phyloP scores from a whole-genome alignment of 2,329 filamentous ascomycete genomes.

The Alternaria sp. region DNA sequence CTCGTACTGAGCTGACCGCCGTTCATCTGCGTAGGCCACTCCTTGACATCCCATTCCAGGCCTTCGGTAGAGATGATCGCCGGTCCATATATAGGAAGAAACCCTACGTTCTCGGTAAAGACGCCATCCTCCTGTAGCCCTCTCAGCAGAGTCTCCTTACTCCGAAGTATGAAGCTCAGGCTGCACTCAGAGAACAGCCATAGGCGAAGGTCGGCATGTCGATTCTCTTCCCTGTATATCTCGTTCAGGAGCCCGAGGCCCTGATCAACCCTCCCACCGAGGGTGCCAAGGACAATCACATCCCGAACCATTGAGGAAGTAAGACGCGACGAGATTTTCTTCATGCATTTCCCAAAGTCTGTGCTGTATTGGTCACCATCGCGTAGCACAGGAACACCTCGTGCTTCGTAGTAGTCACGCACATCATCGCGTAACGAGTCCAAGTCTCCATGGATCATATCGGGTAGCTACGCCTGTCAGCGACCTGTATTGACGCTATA shows the following conservation, averaged over 20 bases:
- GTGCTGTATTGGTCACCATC: conserved; percentile 86
- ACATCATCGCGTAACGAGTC: conserved; percentile 76
- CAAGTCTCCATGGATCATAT: conserved; percentile 85
- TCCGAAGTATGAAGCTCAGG: conserved; percentile 79
- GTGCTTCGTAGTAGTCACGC: conserved; percentile 69
- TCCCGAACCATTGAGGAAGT: conserved; percentile 51
- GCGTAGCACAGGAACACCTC: conserved; percentile 67
- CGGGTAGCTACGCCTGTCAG: conserved; percentile 43
- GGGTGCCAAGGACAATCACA: conserved; percentile 81
- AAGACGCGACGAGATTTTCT: conserved; percentile 61
- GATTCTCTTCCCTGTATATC: conserved; percentile 64
- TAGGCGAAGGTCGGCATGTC: conserved; percentile 58
- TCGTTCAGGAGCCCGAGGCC: conserved; percentile 89
- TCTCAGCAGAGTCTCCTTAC: conserved; percentile 70
- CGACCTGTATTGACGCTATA: background rate
- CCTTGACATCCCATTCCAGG: conserved; percentile 86
- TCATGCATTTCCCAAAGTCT: conserved; percentile 84
- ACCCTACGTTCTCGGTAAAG: conserved; percentile 82
- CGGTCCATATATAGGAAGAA: conserved; percentile 82
- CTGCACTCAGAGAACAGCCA: conserved; percentile 83
- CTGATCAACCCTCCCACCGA: conserved; percentile 92
- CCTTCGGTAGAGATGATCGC: conserved; percentile 80
- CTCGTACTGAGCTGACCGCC: conserved; percentile 58
- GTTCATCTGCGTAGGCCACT: conserved; percentile 70
- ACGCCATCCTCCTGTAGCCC: conserved; percentile 60